Base-by-base conservation (phyloP, 2,329 filamentous ascomycete genomes). In the Hypomyces perniciosus region DNA sequence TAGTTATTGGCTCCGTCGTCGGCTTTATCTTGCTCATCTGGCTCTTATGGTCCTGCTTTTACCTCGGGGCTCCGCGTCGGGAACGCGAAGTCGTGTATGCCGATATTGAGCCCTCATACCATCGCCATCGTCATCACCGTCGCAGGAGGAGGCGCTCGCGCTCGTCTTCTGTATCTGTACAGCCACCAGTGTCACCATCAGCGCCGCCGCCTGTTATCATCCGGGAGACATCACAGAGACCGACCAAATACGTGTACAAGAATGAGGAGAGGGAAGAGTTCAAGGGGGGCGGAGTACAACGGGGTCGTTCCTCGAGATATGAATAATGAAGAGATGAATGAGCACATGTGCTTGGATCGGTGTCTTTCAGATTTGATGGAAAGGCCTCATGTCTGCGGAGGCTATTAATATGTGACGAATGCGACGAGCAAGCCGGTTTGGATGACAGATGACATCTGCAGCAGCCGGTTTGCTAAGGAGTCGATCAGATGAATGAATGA, bases 1-100 rank as follows among this genome's bases (percentile, higher is more conserved):
- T 78, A 52, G 72, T 78, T 43, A 70, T 78, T 54, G 75, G 74
- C 20, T 73, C 72, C 27, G 65, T 78, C 46, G 67, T 59, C 42
- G 74, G 74, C n/a, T 57, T 74, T 38, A 62, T 78, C 9, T 63
- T 77, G 0, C 52, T 78, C 4, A 53, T 72, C 34, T 78, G 75
- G 75, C 61, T 78, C 54, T 48, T 77, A 55, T 67, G 69, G 5
- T 75, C 72, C 2, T 76, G 72, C 59, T 56, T 63, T 46, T 72
- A 73, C 56, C 57, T 72, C 35, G 69, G 70, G 7, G 68, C 66
- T 1, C 68, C 69, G 7, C 65, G 66, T 0, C 59, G 60, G 5
- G 62, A 64, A 12, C 43, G 65, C 12, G 56, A 71, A 56, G 61
- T 57, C 31, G 60, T 60, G 59, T 70, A 72, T 48, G 60, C 63